These are phyloP conservation scores for Wickerhamomyces xylosicus DNA, from an alignment of 805 yeast genomes.

Conservation along the genomic window DNA sequence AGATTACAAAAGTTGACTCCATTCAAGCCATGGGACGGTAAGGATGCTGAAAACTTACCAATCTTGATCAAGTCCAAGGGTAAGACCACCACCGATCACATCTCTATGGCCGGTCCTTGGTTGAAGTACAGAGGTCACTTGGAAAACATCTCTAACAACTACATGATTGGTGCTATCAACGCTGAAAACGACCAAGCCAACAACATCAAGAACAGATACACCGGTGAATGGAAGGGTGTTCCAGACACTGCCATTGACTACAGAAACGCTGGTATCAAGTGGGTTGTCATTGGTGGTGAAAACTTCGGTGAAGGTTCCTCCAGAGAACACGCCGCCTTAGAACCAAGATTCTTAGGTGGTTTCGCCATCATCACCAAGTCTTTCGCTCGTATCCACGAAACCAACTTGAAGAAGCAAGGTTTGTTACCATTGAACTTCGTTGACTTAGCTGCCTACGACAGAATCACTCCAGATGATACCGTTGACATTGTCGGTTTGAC, in stretches of 20 bases:
- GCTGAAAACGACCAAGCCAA: conserved; percentile 94
- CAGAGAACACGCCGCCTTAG: conserved; percentile 99
- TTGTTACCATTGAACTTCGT: conserved; percentile 91
- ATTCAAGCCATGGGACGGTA: conserved; percentile 93
- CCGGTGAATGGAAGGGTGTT: conserved; percentile 88
- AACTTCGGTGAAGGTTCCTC: conserved; percentile 99
- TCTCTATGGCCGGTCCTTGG: conserved; percentile 99
- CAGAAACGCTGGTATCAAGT: conserved; percentile 84
- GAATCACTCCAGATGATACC: conserved; percentile 83
- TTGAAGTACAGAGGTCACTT: conserved; percentile 99
- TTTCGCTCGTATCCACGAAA: conserved; percentile 98
- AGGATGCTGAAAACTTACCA: conserved; percentile 83
- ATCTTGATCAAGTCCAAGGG: conserved; percentile 93
- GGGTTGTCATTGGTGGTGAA: conserved; percentile 99
- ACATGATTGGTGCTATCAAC: conserved; percentile 98
- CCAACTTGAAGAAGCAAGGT: conserved; percentile 99
- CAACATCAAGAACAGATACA: conserved; percentile 79
- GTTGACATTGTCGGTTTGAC: conserved; percentile 80
- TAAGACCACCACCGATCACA: conserved; percentile 98
- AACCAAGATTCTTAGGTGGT: conserved; percentile 98
- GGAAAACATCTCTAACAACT: conserved; percentile 97
- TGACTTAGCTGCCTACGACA: conserved; percentile 85
- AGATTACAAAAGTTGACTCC: conserved; percentile 93
- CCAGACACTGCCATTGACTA: conserved; percentile 94
- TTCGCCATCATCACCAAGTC: conserved; percentile 96